phyloP scores from a whole-genome alignment of 345 rosid species.

The Pistacia atlantica region DNA sequence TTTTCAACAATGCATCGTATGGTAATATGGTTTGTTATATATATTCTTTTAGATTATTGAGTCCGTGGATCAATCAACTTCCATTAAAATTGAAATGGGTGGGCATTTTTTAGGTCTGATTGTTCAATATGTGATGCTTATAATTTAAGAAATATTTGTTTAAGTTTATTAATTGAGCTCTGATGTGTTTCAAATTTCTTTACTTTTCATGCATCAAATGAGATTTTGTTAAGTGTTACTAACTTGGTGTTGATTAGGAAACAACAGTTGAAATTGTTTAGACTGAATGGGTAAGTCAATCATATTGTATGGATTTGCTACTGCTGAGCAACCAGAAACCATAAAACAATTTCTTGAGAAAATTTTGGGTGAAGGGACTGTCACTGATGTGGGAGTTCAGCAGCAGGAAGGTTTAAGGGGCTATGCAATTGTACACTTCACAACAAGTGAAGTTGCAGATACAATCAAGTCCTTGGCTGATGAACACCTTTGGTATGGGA shows the following conservation, averaged over 20 bases:
- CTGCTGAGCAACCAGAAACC: conserved; percentile 1
- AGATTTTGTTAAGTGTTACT: neutral
- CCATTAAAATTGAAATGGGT: too few species aligned
- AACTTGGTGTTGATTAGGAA: neutral
- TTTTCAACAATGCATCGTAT: too few species aligned
- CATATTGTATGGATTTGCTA: conserved; percentile 22
- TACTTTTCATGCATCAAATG: neutral
- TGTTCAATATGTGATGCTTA: neutral
- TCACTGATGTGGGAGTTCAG: conserved; percentile 14
- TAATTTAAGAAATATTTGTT: too few species aligned
- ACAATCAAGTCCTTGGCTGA: conserved; percentile 4
- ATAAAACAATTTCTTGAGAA: conserved; percentile 28
- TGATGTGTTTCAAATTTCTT: neutral
- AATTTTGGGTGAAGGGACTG: conserved; percentile 15
- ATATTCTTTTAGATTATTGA: too few species aligned
- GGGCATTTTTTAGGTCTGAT: neutral
- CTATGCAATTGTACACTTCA: conserved; percentile 34
- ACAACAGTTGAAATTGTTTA: neutral
- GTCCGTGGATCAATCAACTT: too few species aligned
- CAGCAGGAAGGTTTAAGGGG: conserved; percentile 18
- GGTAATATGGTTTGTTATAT: too few species aligned
- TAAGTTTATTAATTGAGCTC: neutral
- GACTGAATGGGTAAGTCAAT: conserved; percentile 24
- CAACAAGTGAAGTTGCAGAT: neutral
- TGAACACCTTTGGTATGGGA: conserved; percentile 20